Evolutionary conservation across 352 stramenopile genomes (phyloP), one percentile per base, ranked within the genome.

Genomic region (Globisporangium okanoganense): DNA sequence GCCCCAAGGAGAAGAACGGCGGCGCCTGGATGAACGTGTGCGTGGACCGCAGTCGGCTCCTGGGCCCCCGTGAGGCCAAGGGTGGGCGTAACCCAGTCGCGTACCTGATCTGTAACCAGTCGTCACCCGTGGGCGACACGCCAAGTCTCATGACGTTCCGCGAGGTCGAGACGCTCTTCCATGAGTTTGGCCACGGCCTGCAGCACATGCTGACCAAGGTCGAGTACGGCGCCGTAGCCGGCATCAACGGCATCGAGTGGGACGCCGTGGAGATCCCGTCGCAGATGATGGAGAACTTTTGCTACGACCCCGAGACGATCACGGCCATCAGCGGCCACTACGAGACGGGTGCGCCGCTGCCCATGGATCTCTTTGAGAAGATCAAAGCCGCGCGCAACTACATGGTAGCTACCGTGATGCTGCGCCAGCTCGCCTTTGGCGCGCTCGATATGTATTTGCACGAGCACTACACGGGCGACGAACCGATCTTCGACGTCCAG

Each of bases 261-360:
- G 97, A 99, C 80, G 97, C 97, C 14, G 96, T 99, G 3, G 97
- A 99, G 70, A 76, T 98, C 18, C 97, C 97, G 25, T 98, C 88
- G 12, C 97, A 99, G 78, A 99, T 99, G 80, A 99, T 99, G 97
- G 97, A 99, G 64, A 99, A 99, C 73, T 99, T 97, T 80, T 98
- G 95, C 74, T 99, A 99, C 73, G 92, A 99, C 70, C 71, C 85
- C 56, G 76, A 96, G 66, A 95, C 86, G 18, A 82, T 96, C 58
- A 78, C 67, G 45, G 75, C 71, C 5, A 94, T 96, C 66, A 93
- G 84, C 56, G 84, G 84, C 5, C 71, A 94, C 62, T 95, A 92
- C 63, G 66, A 96, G 66, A 95, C 87, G 3, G 87, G 86, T 4
- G 91, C 97, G 67, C 78, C 93, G 9, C 71, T 99, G 50, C 96